Evolutionary conservation across 2,329 filamentous ascomycete species (phyloP).

Genomic region (Amauroascus verrucosus): DNA sequence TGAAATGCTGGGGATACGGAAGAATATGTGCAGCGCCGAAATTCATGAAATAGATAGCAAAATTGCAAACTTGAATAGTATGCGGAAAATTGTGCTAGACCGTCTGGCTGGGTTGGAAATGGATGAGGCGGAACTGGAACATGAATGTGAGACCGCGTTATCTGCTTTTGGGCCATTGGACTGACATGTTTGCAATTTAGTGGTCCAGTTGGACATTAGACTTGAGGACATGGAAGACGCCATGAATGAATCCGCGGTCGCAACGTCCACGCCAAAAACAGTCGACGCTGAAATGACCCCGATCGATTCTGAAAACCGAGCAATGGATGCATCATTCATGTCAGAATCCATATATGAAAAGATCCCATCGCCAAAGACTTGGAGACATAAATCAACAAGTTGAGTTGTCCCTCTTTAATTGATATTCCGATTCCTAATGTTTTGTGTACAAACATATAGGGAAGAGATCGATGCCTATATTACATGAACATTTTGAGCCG

Average conservation of each 20-base stretch:
- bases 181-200: conserved; percentile 21
- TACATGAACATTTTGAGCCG: conserved; percentile 90
- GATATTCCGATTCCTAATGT: conserved; percentile 1
- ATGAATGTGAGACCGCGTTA: conserved; percentile 55
- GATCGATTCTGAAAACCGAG: conserved; percentile 45
- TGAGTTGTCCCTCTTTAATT: conserved; percentile 15
- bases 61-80: conserved; percentile 81
- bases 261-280: conserved; percentile 29
- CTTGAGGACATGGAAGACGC: conserved; percentile 55
- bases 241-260: conserved; percentile 35
- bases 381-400: conserved; percentile 39
- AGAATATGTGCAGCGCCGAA: conserved; percentile 95
- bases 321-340: conserved; percentile 64
- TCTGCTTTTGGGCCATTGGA: not conserved
- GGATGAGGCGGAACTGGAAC: conserved; percentile 81
- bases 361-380: conserved; percentile 54
- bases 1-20: conserved; percentile 82
- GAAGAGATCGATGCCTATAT: conserved; percentile 71
- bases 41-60: conserved; percentile 96
- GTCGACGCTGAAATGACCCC: conserved; percentile 36
- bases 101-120: conserved; percentile 76
- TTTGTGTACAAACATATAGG: conserved; percentile 27
- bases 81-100: conserved; percentile 86
- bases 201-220: conserved; percentile 51
- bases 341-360: conserved; percentile 97